Evolutionary conservation across 2,329 filamentous ascomycete genomes (phyloP).

Genomic region (Zasmidium angulare): DNA sequence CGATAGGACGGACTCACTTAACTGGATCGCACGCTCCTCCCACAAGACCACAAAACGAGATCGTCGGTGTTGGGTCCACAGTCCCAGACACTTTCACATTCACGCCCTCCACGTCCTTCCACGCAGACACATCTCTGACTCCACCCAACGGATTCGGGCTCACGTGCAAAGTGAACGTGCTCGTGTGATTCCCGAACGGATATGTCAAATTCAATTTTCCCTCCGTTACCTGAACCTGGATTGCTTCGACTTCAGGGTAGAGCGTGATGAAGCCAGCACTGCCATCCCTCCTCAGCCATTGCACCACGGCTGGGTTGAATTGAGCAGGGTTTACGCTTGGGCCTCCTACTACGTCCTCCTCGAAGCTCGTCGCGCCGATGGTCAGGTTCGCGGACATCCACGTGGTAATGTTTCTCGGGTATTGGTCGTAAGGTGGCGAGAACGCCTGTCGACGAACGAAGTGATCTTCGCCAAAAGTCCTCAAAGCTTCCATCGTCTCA

Average conservation of each 20-base stretch:
- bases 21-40: conserved; percentile 18
- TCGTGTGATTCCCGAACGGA: conserved; percentile 47
- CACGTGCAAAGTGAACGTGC: conserved; percentile 17
- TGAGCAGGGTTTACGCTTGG: conserved; percentile 51
- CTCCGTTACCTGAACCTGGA: conserved; percentile 14
- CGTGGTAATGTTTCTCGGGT: conserved; percentile 58
- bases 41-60: conserved; percentile 17
- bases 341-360: conserved; percentile 57
- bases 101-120: conserved; percentile 15
- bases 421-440: conserved; percentile 59
- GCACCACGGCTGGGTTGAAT: conserved; percentile 61
- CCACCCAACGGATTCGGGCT: conserved; percentile 17
- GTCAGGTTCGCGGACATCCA: conserved; percentile 59
- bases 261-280: conserved; percentile 21
- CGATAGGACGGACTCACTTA: conserved; percentile 18
- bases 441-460: conserved; percentile 54
- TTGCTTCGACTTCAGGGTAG: conserved; percentile 29
- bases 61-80: conserved; percentile 9
- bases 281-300: conserved; percentile 49
- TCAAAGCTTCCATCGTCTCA: conserved; percentile 40
- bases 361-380: conserved; percentile 61
- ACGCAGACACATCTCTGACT: conserved; percentile 12
- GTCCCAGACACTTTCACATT: conserved; percentile 12
- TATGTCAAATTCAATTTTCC: conserved; percentile 52
- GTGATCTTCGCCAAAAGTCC: conserved; percentile 54